Base-by-base conservation (phyloP, 2,329 filamentous ascomycete species). In the Xylariomycetidae sp. region DNA sequence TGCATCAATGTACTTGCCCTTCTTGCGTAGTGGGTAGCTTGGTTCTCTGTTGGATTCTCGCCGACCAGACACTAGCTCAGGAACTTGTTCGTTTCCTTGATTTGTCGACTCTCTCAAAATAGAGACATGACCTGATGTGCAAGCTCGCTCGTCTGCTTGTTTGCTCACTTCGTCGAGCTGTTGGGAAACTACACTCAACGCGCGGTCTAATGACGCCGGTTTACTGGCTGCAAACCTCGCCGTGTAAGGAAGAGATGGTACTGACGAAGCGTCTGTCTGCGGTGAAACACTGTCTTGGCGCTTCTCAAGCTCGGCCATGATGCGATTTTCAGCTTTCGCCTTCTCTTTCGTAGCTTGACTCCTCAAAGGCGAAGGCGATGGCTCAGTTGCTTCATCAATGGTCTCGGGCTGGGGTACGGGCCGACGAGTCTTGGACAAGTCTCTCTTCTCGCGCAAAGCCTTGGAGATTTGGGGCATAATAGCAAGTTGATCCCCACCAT, bases 191-290 rank as follows among this genome's bases (percentile, higher is more conserved):
- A 42, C 49, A 26, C 59, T 48, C 16, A 61, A 38, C 16, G 56
- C 57, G 27, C 47, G 37, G 27, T 58, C 53, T 19, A 58, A 38
- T 11, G 58, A 61, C 8, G 58, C 58, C 25, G 45, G 31, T 20
- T 42, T 53, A 26, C 46, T 46, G 11, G 42, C 34, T 6, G 50
- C 51, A 31, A 52, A 41, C 27, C 42, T 51, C 28, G 56, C 54
- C n/a, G 48, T 44, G 17, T 42, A 54, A 10, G 58, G 57, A 4
- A 59, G 40, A 15, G 51, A 50, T 14, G 49, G 49, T 15, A 46
- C 34, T 8, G 49, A 46, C 9, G 46, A 56, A 7, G 42, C 38
- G 10, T 45, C 49, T 9, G 41, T 48, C n/a, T 34, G 38, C 13
- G 31, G 37, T 11, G 45, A 39, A n/a, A n/a, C n/a, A n/a, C n/a